These are phyloP conservation scores for Aspergillus costaricaensis DNA, from an alignment of 2,329 filamentous ascomycete genomes.

Conservation along the genomic window DNA sequence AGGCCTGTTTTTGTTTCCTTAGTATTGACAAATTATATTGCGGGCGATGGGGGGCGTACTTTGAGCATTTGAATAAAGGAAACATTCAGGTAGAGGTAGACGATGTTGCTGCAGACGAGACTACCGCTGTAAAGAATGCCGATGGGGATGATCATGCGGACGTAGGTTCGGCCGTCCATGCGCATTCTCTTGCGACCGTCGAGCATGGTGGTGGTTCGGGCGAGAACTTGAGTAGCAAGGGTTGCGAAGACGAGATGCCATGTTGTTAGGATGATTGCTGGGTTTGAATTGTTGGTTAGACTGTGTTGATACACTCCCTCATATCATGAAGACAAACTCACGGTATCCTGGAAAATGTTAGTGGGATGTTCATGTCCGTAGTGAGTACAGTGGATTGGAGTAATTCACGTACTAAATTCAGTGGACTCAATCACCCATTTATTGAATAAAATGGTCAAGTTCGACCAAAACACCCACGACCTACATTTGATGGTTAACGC, in stretches of 20 bases:
- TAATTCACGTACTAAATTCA: conserved; percentile 67
- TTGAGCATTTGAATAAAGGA: conserved; percentile 99
- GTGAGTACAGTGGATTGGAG: not conserved
- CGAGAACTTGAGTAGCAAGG: conserved; percentile 85
- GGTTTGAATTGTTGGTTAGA: not conserved
- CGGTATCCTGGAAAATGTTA: conserved; percentile 18
- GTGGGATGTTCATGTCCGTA: not conserved
- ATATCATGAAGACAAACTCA: conserved; percentile 5
- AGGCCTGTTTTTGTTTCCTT: conserved; percentile 64
- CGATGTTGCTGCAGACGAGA: conserved; percentile 92
- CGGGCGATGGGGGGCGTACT: conserved; percentile 51
- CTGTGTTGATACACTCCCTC: not conserved
- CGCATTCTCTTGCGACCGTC: conserved; percentile 90
- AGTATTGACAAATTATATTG: not conserved
- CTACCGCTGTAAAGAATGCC: conserved; percentile 91
- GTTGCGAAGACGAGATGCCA: conserved; percentile 92
- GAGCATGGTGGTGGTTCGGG: conserved; percentile 80
- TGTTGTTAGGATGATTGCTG: conserved; percentile 71
- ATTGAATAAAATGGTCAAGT: conserved; percentile 78
- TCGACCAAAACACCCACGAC: conserved; percentile 25
- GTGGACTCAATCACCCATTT: conserved; percentile 90
- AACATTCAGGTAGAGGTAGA: conserved; percentile 90
- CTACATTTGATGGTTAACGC: conserved; percentile 4
- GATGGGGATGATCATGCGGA: conserved; percentile 89
- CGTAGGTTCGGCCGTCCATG: conserved; percentile 88